A percentile compares a stretch with the other conserved stretches of the same genome.
These are phyloP conservation scores for Cytospora piceae DNA, from an alignment of 2,329 filamentous ascomycete genomes.

Conservation along the genomic window DNA sequence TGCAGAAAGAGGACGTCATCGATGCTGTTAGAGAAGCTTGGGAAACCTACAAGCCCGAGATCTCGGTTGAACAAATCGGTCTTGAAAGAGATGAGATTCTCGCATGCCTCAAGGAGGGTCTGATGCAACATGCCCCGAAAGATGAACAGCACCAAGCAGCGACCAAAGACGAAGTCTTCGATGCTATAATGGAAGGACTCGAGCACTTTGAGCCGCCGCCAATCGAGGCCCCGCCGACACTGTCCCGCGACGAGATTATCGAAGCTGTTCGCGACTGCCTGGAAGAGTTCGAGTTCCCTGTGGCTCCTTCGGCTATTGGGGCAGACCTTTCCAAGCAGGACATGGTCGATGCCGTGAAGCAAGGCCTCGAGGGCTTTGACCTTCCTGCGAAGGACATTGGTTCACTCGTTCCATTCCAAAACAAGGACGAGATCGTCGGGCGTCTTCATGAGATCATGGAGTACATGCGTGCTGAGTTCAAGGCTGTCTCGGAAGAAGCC, in stretches of 20 bases:
- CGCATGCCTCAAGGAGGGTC: constrained; percentile 81
- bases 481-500: constrained; percentile 62
- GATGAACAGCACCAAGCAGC: constrained; percentile 61
- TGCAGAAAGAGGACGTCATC: constrained; percentile 82
- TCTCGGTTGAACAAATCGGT: constrained; percentile 87
- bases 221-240: constrained; percentile 67
- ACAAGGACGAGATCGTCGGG: constrained; percentile 55
- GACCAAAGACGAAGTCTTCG: constrained; percentile 82
- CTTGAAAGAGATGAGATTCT: constrained; percentile 90
- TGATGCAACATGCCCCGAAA: constrained; percentile 71
- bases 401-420: constrained; percentile 35
- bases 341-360: constrained; percentile 65
- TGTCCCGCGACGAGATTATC: constrained; percentile 83
- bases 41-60: constrained; percentile 93
- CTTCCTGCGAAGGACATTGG: constrained; percentile 28
- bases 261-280: constrained; percentile 84
- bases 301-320: constrained; percentile 58
- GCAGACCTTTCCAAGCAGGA: constrained; percentile 63
- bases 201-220: constrained; percentile 78
- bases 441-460: constrained; percentile 69
- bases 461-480: constrained; percentile 62
- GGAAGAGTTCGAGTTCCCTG: constrained; percentile 79
- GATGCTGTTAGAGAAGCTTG: constrained; percentile 87
- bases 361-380: constrained; percentile 41
- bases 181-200: constrained; percentile 82